A percentile compares a stretch with the other conserved stretches of the same genome.
phyloP scores from a whole-genome alignment of 345 rosid species.

The Populus deltoides region DNA sequence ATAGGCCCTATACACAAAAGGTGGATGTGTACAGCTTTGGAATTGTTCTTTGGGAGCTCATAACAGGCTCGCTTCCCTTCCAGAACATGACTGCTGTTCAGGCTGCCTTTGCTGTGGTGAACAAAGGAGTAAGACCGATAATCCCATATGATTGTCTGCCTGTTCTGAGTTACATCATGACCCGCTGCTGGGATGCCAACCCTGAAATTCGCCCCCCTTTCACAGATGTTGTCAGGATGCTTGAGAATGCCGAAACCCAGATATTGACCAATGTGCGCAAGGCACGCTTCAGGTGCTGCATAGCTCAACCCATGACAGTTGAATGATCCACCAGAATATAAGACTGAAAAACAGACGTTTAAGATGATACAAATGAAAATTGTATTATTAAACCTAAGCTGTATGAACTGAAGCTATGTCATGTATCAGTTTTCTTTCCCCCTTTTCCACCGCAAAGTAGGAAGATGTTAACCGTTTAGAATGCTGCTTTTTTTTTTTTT shows the following conservation, averaged over 20 bases:
- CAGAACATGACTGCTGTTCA: constrained; percentile 35
- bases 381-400: constrained; percentile 2
- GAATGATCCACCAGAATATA: constrained; percentile 16
- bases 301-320: constrained; percentile 29
- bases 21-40: constrained; percentile 36
- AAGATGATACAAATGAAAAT: constrained; percentile 6
- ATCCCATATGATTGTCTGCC: constrained; percentile 31
- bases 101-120: constrained; percentile 36
- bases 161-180: constrained; percentile 26
- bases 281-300: constrained; percentile 34
- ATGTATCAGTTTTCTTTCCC: constrained; percentile 9
- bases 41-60: constrained; percentile 33
- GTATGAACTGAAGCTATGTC: constrained; percentile 5
- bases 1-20: constrained; percentile 30
- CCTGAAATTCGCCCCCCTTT: constrained; percentile 31
- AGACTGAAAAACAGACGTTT: constrained; percentile 1
- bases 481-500: constrained; percentile 3
- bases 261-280: constrained; percentile 30
- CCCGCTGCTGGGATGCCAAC: constrained; percentile 30
- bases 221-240: constrained; percentile 26
- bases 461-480: constrained; percentile 13
- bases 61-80: constrained; percentile 29
- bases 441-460: background rate
- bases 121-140: constrained; percentile 28
- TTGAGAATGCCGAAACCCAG: constrained; percentile 28